Evolutionary conservation across 2,329 filamentous ascomycete genomes (phyloP).

Genomic region (Coniochaeta prunicola): DNA sequence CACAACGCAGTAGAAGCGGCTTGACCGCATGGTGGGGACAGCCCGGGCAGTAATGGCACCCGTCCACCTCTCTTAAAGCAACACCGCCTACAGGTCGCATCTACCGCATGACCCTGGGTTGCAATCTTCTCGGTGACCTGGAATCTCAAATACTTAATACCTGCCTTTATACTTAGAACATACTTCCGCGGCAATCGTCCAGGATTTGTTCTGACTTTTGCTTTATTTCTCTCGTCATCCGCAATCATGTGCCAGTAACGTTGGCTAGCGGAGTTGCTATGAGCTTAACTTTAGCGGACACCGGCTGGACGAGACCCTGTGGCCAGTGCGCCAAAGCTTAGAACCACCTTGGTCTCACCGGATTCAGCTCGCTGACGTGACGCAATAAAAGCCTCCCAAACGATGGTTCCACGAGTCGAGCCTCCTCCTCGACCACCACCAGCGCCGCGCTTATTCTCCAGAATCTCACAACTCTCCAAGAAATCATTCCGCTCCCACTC

Average conservation of each 20-base stretch:
- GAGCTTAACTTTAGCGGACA: neutral
- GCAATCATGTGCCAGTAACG: neutral
- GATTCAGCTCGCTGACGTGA: conserved; percentile 23
- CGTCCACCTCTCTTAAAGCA: neutral
- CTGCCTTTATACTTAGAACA: neutral
- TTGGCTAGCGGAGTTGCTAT: neutral
- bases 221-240: neutral
- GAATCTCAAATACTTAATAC: neutral
- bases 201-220: neutral
- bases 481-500: conserved; percentile 51
- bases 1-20: no score
- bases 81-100: neutral
- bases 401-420: conserved; percentile 4
- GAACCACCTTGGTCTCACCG: neutral
- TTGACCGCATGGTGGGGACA: neutral
- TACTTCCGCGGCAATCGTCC: neutral
- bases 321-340: neutral
- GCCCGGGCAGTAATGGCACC: neutral
- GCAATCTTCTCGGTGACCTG: neutral
- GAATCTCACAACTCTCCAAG: conserved; percentile 45
- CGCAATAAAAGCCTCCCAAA: conserved; percentile 14
- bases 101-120: neutral
- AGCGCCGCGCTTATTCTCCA: conserved; percentile 39
- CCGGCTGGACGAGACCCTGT: neutral
- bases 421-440: conserved; percentile 26